Evolutionary conservation across 768 basidiomycete species (phyloP), one percentile per base, ranked within the genome.

Genomic region (Podaxis pistillaris): DNA sequence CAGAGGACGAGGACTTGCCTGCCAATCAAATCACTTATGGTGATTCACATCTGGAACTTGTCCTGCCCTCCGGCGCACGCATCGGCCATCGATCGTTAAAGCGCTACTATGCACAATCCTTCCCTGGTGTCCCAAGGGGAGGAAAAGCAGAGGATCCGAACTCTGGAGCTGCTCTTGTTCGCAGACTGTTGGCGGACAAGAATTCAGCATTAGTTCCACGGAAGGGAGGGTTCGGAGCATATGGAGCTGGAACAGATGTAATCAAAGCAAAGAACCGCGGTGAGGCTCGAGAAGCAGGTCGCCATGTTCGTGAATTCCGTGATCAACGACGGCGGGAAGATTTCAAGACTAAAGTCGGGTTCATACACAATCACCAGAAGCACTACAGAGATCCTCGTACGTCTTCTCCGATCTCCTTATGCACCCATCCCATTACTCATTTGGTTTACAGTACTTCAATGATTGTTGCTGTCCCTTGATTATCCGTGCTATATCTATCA

Each of bases 231-330:
- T 93, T 87, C 64, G 95, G 96, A 26, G 93, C 93, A 2, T 95
- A 82, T 69, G 96, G 96, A 1, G 76, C 76, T 9, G 94, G 93
- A 1, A 88, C 84, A 7, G 85, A 93, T 36, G 90, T 95, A 9
- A 84, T 98, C 64, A 93, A 89, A 72, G 96, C 94, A 22, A 82
- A 94, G 56, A 98, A 98, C 77, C 83, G 83, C n/a, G 97, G 97
- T 1, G 96, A 98, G 77, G 97, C 97, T 13, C 84, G 85, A 66
- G 90, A 98, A 74, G 96, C 96, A 22, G 93, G 89, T 13, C 83
- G 93, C 51, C 93, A 96, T 74, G 83, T 93, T 1, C 81, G 87
- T 59, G 90, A 94, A 69, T 91, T 90, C 77, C 81, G 90, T 65
- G 96, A 97, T 71, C 87, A 91, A 71, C 85, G 79, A 68, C 80